A percentile compares a stretch with the other conserved stretches of the same genome.
These are phyloP conservation scores for Aurifilum marmelostoma DNA, from an alignment of 2,329 filamentous ascomycete species.

Conservation along the genomic window DNA sequence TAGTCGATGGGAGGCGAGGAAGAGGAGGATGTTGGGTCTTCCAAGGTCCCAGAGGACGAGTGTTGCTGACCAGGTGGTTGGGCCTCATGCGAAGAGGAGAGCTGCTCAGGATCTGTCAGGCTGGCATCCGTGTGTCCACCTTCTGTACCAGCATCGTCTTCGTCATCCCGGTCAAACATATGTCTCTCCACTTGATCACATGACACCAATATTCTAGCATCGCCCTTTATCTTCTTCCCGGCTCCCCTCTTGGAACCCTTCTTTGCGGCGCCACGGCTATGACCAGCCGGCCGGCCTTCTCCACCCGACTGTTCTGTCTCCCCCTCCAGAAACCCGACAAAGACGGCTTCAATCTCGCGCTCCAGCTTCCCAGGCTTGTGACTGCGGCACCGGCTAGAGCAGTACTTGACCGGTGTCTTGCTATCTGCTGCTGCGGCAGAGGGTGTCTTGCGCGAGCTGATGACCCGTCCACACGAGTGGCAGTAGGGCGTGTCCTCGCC, in stretches of 20 bases:
- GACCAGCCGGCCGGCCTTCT: not conserved
- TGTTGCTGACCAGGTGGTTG: not conserved
- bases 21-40: not conserved
- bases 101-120: not conserved
- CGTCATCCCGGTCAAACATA: constrained; percentile 47
- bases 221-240: constrained; percentile 50
- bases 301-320: constrained; percentile 11
- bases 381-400: constrained; percentile 57
- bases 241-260: constrained; percentile 33
- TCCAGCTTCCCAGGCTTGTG: constrained; percentile 55
- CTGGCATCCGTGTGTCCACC: constrained; percentile 37
- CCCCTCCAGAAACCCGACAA: constrained; percentile 43
- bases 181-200: constrained; percentile 53
- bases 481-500: constrained; percentile 58
- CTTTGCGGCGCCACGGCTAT: not conserved
- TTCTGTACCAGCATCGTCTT: constrained; percentile 44
- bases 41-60: constrained; percentile 14
- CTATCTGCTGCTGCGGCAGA: not conserved
- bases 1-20: constrained; percentile 19
- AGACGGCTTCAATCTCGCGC: constrained; percentile 54
- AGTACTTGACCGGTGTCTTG: constrained; percentile 51
- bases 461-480: constrained; percentile 59
- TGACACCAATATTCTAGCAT: constrained; percentile 51
- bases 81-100: not conserved
- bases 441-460: constrained; percentile 43